These are phyloP conservation scores for Picochlorum sp. DNA, from an alignment of 139 green algal species.

Conservation along the genomic window DNA sequence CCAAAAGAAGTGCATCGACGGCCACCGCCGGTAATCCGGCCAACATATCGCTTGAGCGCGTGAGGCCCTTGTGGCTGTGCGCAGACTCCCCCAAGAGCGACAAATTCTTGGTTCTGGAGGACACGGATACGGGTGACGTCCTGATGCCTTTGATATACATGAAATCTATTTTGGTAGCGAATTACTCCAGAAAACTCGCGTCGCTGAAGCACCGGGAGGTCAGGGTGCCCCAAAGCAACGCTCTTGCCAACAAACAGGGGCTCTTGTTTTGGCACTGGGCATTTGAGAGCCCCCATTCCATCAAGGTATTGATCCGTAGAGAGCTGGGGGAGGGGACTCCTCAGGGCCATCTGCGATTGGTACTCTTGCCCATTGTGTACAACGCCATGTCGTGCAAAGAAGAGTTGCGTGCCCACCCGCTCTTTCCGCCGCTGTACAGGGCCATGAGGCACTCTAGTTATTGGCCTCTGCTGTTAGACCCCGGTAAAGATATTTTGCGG, in stretches of 20 bases:
- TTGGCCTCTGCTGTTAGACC: slow-evolving; percentile 15
- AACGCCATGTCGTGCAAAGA: slow-evolving; percentile 39
- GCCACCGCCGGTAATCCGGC: not conserved
- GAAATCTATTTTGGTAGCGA: slow-evolving; percentile 41
- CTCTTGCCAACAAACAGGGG: slow-evolving; percentile 11
- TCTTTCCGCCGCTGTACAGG: slow-evolving; percentile 23
- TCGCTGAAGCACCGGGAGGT: slow-evolving; percentile 41
- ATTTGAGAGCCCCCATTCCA: slow-evolving; percentile 40
- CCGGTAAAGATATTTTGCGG: not conserved
- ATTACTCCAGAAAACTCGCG: slow-evolving; percentile 52
- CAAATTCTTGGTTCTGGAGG: slow-evolving; percentile 48
- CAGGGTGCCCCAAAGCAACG: not conserved
- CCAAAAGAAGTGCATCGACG: too few species aligned
- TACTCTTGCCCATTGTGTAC: slow-evolving; percentile 54
- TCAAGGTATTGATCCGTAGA: slow-evolving; percentile 34
- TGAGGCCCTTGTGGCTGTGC: slow-evolving; percentile 18
- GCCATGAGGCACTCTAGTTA: slow-evolving; percentile 21
- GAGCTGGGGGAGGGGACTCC: slow-evolving; percentile 32
- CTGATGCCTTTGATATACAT: slow-evolving; percentile 56
- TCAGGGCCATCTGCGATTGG: slow-evolving; percentile 47
- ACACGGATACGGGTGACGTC: slow-evolving; percentile 53
- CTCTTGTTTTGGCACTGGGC: slow-evolving; percentile 50
- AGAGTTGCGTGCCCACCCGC: slow-evolving; percentile 19
- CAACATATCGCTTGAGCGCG: slow-evolving; percentile 14
- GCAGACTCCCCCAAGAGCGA: not conserved